phyloP scores from a whole-genome alignment of 352 stramenopile genomes.

The Globisporangium megalacanthum region DNA sequence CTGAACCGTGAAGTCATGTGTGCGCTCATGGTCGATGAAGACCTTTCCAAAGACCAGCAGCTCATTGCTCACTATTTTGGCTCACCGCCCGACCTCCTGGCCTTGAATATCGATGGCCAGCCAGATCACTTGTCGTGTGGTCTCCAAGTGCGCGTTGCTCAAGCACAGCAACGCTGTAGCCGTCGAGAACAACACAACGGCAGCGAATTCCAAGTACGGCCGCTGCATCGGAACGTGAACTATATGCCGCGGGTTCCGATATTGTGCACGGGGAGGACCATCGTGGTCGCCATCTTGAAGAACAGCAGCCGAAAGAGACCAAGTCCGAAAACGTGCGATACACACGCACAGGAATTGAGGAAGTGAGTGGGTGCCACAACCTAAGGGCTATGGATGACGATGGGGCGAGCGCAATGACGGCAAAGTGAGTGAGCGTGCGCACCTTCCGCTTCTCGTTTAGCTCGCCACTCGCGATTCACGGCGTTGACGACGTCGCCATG shows the following conservation, averaged over 20 bases:
- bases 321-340: constrained; percentile 82
- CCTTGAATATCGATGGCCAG: constrained; percentile 87
- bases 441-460: constrained; percentile 16
- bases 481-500: constrained; percentile 1
- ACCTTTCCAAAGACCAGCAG: constrained; percentile 94
- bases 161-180: constrained; percentile 76
- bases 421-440: neutral
- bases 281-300: constrained; percentile 79
- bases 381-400: neutral
- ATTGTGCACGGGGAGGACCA: constrained; percentile 88
- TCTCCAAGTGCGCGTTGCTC: constrained; percentile 82
- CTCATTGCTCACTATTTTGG: constrained; percentile 91
- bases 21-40: constrained; percentile 88
- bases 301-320: constrained; percentile 79
- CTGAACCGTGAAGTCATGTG: constrained; percentile 88
- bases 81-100: constrained; percentile 89
- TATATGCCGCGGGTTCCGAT: constrained; percentile 70
- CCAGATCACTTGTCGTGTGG: constrained; percentile 83
- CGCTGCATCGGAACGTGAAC: constrained; percentile 66
- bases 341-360: constrained; percentile 87
- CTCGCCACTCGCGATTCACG: constrained; percentile 12
- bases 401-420: no score
- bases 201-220: constrained; percentile 88
- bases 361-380: neutral
- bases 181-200: constrained; percentile 91